Percentiles rank a stretch among this genome's conserved stretches.
Evolutionary conservation across 176 grass and related monocot genomes (phyloP).

Genomic region (Guadua angustifolia): DNA sequence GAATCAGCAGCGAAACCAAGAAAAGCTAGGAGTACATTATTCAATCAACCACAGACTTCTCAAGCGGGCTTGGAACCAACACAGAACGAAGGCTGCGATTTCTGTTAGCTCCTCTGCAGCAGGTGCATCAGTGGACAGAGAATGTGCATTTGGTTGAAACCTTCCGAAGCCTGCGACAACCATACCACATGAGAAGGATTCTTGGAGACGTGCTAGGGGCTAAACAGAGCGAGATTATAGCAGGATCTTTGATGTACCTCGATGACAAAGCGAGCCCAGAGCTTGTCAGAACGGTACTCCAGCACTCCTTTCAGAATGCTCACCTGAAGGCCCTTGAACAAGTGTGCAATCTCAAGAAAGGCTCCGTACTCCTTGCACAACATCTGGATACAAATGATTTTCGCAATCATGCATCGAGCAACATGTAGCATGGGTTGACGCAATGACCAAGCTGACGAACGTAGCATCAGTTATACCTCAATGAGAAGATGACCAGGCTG

Average conservation of each 20-base stretch:
- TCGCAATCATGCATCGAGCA: background rate
- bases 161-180: conserved; percentile 45
- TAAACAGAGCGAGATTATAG: background rate
- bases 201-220: background rate
- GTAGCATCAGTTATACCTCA: conserved; percentile 54
- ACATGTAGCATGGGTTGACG: background rate
- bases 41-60: background rate
- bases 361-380: conserved; percentile 52
- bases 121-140: conserved; percentile 76
- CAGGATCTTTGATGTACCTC: conserved; percentile 46
- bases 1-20: too few species aligned
- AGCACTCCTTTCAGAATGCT: conserved; percentile 69
- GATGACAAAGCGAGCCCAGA: conserved; percentile 66
- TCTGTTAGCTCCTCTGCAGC: conserved; percentile 42
- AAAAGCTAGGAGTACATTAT: too few species aligned
- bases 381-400: conserved; percentile 50
- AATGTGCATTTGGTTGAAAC: conserved; percentile 69
- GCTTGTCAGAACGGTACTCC: conserved; percentile 49
- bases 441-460: background rate
- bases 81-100: background rate
- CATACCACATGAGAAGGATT: background rate
- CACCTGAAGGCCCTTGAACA: conserved; percentile 58
- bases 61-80: too few species aligned
- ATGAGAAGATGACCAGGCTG: conserved; percentile 70
- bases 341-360: conserved; percentile 63